Conservation (phyloP, 2,329 filamentous ascomycete genomes). For the Beauveria sp. region DNA sequence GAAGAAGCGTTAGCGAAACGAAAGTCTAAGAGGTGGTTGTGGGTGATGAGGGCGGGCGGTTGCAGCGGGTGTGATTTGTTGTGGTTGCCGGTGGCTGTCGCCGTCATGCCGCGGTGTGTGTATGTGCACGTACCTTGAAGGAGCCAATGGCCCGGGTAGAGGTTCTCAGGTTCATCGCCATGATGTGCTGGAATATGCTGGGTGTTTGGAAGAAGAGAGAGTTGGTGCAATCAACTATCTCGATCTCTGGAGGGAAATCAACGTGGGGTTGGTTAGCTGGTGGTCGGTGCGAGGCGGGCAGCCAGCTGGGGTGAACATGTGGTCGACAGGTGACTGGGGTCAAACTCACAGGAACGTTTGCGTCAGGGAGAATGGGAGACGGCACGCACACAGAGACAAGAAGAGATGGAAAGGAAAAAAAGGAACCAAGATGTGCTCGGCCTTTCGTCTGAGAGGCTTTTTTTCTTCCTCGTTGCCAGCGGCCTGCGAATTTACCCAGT, state of each 20-base stretch:
- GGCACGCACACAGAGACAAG: neutral
- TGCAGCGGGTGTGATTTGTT: neutral
- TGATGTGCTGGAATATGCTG: constrained; percentile 25
- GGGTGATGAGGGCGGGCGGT: neutral
- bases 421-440: neutral
- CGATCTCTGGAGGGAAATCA: constrained; percentile 2
- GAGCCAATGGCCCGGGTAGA: constrained; percentile 56
- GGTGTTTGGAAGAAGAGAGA: neutral
- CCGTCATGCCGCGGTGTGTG: neutral
- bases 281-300: constrained; percentile 7
- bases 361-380: too few species aligned
- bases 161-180: constrained; percentile 58
- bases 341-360: neutral
- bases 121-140: constrained; percentile 47
- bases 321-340: too few species aligned
- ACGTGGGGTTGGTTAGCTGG: constrained; percentile 9
- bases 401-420: neutral
- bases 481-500: neutral
- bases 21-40: neutral
- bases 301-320: neutral
- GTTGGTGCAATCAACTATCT: neutral
- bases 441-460: constrained; percentile 2
- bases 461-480: neutral
- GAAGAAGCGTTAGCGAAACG: neutral
- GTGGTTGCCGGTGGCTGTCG: neutral